Conservation (phyloP, 352 stramenopile species). For the Phytophthora tubulina region DNA sequence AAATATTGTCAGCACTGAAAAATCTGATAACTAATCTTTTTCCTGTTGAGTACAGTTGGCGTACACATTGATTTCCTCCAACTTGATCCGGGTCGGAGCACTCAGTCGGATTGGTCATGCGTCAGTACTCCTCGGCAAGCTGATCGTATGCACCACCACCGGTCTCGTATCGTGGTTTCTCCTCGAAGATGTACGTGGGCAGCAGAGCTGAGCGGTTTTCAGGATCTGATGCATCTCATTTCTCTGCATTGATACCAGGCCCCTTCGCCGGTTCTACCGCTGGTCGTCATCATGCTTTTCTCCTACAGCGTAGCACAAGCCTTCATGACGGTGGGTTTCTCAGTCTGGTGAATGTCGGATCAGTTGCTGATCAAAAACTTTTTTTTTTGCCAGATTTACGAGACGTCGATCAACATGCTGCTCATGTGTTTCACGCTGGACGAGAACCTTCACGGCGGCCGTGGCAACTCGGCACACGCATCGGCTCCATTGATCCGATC, state of each 20-base stretch:
- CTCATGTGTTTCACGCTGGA: conserved; percentile 89
- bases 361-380: neutral
- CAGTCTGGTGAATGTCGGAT: neutral
- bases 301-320: conserved; percentile 83
- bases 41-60: conserved; percentile 47
- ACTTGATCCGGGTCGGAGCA: conserved; percentile 70
- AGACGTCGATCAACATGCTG: conserved; percentile 88
- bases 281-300: conserved; percentile 74
- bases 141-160: conserved; percentile 81
- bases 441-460: conserved; percentile 83
- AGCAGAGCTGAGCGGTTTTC: conserved; percentile 2
- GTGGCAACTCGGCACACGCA: conserved; percentile 72
- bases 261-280: conserved; percentile 69
- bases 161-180: conserved; percentile 79
- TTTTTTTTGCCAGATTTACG: conserved; percentile 67
- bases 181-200: conserved; percentile 61
- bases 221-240: neutral
- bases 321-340: conserved; percentile 75
- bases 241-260: conserved; percentile 35
- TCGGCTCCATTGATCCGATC: conserved; percentile 73
- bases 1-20: conserved; percentile 4
- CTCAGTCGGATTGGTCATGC: conserved; percentile 75
- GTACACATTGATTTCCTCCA: conserved; percentile 76
- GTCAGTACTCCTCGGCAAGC: conserved; percentile 76
- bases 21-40: neutral